Base-by-base conservation (phyloP, 345 rosid species). In the Euphorbia lathyris region DNA sequence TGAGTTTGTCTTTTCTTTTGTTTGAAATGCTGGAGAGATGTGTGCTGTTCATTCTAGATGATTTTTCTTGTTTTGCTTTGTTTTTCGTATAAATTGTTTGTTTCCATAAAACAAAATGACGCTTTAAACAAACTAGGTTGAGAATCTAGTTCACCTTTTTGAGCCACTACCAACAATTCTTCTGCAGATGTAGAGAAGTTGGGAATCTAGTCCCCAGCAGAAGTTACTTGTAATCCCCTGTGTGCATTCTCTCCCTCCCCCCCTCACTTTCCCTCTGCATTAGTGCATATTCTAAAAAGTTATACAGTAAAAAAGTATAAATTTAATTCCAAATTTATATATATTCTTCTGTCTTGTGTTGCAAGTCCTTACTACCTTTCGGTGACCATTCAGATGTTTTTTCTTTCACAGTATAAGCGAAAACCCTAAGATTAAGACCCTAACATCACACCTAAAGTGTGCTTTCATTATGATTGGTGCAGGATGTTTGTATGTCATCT, bases 401-500 rank as follows among this genome's bases (percentile, higher is more conserved):
- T 45, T 4, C 1, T 25, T 64, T 6, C 4, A 42, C 17, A 9
- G 22, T 43, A 36, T 7, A 17, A 51, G 34, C 14, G 53, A 42
- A 40, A 43, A 43, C 12, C 8, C 52, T 22, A 42, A 20, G 4
- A 63, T 12, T 36, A 36, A 38, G 29, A 5, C 16, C 47, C 8
- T 19, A 62, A n/a, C 13, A 19, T 32, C 10, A 55, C 30, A 36
- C 20, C 38, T 25, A 3, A 17, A 25, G 29, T 19, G 4, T 50
- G 30, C 9, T 25, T 68, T 65, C 50, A 66, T 74, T 53, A 9
- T 71, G 56, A 51, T 77, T 42, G 69, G 25, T 79, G 69, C 84
- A 95, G 99, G 97, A 90, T 76, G 84, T 86, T 76, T 90, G 97
- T 78, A 80, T 87, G 76, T 90, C 98, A 36, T 87, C 99, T 68